Base-by-base conservation (phyloP, 140 eudicot species). In the Senecio squalidus region DNA sequence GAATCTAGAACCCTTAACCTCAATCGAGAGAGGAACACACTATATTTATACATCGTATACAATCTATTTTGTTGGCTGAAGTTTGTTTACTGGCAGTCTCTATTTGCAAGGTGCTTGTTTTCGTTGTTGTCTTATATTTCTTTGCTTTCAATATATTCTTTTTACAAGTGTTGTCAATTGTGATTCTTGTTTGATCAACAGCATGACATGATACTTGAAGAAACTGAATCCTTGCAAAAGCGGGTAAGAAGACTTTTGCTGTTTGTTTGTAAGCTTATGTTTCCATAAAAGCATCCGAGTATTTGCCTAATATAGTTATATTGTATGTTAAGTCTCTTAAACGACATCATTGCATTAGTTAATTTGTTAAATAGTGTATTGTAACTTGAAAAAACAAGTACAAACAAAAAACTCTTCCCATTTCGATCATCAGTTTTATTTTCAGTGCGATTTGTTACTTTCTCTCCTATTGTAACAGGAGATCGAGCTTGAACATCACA, bases 151-250 rank as follows among this genome's bases (percentile, higher is more conserved):
- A 9, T 38, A 14, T 38, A 38, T 38, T 38, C 43, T 55, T 11
- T 24, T 30, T 17, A 43, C 9, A 28, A 11, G 33, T 22, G 18
- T 17, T 55, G 15, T 41, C n/a, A n/a, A n/a, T n/a, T n/a, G n/a
- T n/a, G n/a, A n/a, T 51, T 25, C 40, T 28, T 60, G 29, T 29
- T 76, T 72, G 63, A 70, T 40, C 29, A 70, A 60, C 88, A 88
- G 97, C 82, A 82, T 70, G 95, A 89, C 43, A 64, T 74, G 84
- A 78, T 89, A 52, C 86, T 80, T 51, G 93, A 76, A 33, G 97
- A 85, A 68, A 83, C 79, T 21, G 84, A 89, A 49, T 25, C 14
- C 65, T 6, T 79, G 72, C 79, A 89, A 72, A 82, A 79, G 65
- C 77, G 91, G 84, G 96, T 88, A 79, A 78, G 44, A 34, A 34